phyloP scores from a whole-genome alignment of 441 rosid genomes.

The Aleurites moluccanus region DNA sequence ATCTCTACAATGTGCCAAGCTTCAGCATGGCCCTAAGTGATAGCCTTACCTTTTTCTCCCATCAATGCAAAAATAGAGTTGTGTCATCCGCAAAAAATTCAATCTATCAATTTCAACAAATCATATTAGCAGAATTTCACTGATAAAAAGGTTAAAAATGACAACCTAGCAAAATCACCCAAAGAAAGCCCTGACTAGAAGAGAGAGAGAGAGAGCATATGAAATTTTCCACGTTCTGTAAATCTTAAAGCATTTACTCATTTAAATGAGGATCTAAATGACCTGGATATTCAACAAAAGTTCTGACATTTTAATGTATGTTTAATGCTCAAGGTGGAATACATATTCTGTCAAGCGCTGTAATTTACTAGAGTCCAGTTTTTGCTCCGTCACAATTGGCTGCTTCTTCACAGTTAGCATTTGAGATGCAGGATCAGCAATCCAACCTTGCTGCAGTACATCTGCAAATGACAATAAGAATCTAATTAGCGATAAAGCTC shows the following conservation, averaged over 20 bases:
- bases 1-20: no score
- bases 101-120: no score
- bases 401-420: constrained; percentile 82
- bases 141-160: no score
- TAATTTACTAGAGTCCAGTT: constrained; percentile 67
- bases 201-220: neutral
- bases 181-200: no score
- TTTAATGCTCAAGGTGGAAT: constrained; percentile 83
- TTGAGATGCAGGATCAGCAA: constrained; percentile 51
- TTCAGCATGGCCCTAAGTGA: no score
- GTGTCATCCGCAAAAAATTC: no score
- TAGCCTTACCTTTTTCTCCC: no score
- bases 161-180: neutral
- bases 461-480: constrained; percentile 41
- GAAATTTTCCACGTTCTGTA: neutral
- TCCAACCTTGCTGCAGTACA: constrained; percentile 70
- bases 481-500: neutral
- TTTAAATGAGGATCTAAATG: neutral
- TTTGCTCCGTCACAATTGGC: constrained; percentile 59
- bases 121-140: no score
- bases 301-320: neutral
- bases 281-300: neutral
- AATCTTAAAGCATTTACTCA: neutral
- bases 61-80: no score
- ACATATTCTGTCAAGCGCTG: constrained; percentile 85